Conservation (phyloP, 176 grass and related monocot species). For the Bromus sterilis region DNA sequence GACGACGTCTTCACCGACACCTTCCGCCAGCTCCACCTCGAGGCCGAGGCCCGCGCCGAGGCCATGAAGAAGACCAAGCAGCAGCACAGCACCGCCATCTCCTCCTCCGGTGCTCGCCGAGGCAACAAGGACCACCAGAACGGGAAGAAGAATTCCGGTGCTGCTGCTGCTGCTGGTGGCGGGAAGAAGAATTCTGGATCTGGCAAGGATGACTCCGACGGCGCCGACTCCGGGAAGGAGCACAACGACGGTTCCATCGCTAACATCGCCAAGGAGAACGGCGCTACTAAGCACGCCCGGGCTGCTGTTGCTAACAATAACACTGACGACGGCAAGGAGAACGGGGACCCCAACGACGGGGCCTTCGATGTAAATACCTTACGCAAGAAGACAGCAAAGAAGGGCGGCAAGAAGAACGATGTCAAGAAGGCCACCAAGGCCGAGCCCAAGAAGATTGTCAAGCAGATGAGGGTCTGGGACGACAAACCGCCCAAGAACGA, state of each 20-base stretch:
- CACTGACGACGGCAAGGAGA: conserved; percentile 74
- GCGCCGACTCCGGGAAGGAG: conserved; percentile 30
- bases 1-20: conserved; percentile 27
- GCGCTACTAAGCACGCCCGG: background rate
- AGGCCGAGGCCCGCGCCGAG: conserved; percentile 72
- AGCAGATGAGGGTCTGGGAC: conserved; percentile 92
- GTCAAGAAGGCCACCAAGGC: conserved; percentile 28
- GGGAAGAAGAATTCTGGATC: conserved; percentile 19
- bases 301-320: conserved; percentile 11
- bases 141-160: too few species aligned
- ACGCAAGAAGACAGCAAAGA: conserved; percentile 22
- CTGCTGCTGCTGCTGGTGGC: background rate
- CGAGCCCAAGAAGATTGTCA: conserved; percentile 43
- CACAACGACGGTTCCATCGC: background rate
- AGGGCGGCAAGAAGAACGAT: conserved; percentile 24
- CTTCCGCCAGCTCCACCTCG: conserved; percentile 78
- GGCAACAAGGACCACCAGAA: too few species aligned
- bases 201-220: conserved; percentile 45
- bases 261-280: conserved; percentile 27
- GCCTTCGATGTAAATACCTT: conserved; percentile 97
- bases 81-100: conserved; percentile 19
- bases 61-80: conserved; percentile 79
- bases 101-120: background rate
- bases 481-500: conserved; percentile 37
- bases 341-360: conserved; percentile 56